Evolutionary conservation across 2,329 filamentous ascomycete species (phyloP), one percentile per base, ranked within the genome.

Genomic region (Stagonosporopsis tanaceti): DNA sequence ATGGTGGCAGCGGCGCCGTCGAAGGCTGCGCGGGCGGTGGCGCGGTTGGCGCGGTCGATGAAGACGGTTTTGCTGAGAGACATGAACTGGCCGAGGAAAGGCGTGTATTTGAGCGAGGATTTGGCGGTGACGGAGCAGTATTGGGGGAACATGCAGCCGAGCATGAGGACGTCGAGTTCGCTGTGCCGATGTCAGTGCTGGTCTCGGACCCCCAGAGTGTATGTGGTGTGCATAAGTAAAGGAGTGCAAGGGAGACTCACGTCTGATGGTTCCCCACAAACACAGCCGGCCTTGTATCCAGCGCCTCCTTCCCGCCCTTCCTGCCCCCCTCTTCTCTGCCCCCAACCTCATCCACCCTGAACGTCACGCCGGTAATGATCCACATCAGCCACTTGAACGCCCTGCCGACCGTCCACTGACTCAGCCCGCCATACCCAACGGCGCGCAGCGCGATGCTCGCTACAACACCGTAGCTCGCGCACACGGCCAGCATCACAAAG

Each of bases 201-300:
- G 38, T 28, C 5, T 6, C 3, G 30, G n/a, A 3, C 7, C 2
- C 8, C 14, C 15, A 12, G 11, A 12, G 30, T 32, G 30, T 9
- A 9, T 15, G 15, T 12, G 24, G 48, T 35, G 17, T 27, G 12
- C 14, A 30, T 4, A 14, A 24, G 7, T 6, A 24, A 11, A n/a
- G 1, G 24, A 32, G n/a, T 27, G n/a, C 22, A 25, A 1, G 42
- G 53, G 30, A 44, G 25, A 76, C 76, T 68, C 61, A 79, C 74
- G 91, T 92, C 84, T 99, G 95, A 80, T 99, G 95, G 79, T 98
- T 98, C 38, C 90, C 91, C 66, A 99, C 84, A 71, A 99, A 93
- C 55, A 99, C 90, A 55, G 92, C 93, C 0, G 95, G 95, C 48
- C 94, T 82, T 9, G 62, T 70, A 42, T 56, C 50, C 57, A 75